A percentile compares a stretch with the other conserved stretches of the same genome.
These are phyloP conservation scores for Arthrobotrys musiformis DNA, from an alignment of 2,329 filamentous ascomycete genomes.

Conservation along the genomic window DNA sequence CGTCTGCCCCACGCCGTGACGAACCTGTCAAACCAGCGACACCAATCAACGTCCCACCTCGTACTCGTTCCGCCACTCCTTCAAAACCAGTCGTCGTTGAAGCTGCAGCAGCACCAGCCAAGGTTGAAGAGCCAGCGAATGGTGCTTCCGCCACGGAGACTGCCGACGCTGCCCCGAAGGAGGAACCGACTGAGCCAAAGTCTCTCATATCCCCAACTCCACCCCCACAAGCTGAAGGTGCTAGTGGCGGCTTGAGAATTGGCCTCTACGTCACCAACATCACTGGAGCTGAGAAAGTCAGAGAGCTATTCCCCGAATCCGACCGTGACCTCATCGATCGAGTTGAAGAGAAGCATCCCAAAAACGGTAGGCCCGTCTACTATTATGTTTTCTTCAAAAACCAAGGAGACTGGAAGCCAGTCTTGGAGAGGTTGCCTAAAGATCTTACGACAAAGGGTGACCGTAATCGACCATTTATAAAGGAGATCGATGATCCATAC, in stretches of 20 bases:
- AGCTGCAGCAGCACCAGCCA: slow-evolving; percentile 71
- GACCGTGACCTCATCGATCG: slow-evolving; percentile 82
- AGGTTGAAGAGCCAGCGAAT: slow-evolving; percentile 65
- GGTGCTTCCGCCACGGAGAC: slow-evolving; percentile 66
- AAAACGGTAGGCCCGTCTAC: slow-evolving; percentile 66
- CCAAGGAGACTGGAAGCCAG: slow-evolving; percentile 80
- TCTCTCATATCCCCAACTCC: slow-evolving; percentile 65
- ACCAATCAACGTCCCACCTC: slow-evolving; percentile 59
- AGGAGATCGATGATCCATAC: slow-evolving; percentile 67
- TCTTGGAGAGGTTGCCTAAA: slow-evolving; percentile 80
- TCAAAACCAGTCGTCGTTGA: slow-evolving; percentile 63
- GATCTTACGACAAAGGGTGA: slow-evolving; percentile 75
- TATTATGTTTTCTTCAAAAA: slow-evolving; percentile 88
- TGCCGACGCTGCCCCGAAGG: slow-evolving; percentile 4
- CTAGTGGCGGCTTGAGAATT: slow-evolving; percentile 74
- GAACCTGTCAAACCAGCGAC: slow-evolving; percentile 59
- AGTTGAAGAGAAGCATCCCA: slow-evolving; percentile 68
- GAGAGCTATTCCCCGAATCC: slow-evolving; percentile 82
- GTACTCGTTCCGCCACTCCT: slow-evolving; percentile 58
- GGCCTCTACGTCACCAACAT: slow-evolving; percentile 92
- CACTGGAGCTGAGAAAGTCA: slow-evolving; percentile 82
- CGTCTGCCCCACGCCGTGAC: slow-evolving; percentile 55
- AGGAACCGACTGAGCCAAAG: slow-evolving; percentile 13
- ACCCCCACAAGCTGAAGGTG: slow-evolving; percentile 71
- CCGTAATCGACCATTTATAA: slow-evolving; percentile 77